A percentile compares a stretch with the other conserved stretches of the same genome.
phyloP scores from a whole-genome alignment of 345 rosid species.

The Gossypium ekmanianum region DNA sequence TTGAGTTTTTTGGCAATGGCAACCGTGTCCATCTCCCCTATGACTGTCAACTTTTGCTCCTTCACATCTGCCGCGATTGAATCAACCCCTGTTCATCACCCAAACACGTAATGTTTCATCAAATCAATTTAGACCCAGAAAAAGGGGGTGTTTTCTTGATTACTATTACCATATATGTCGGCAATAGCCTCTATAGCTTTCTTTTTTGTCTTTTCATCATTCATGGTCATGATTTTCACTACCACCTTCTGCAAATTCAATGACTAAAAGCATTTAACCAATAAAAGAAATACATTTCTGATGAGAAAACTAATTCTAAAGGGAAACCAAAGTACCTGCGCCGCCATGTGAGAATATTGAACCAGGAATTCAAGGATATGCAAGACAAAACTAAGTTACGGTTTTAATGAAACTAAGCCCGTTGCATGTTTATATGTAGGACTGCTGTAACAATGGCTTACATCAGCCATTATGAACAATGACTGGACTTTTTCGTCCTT shows the following conservation, averaged over 20 bases:
- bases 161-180: constrained; percentile 30
- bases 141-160: not conserved
- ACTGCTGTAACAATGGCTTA: not conserved
- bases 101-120: too few relatives aligned
- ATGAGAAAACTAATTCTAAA: not conserved
- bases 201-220: constrained; percentile 40
- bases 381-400: not conserved
- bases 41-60: constrained; percentile 13
- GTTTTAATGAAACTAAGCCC: not conserved
- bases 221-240: constrained; percentile 19
- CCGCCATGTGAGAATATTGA: constrained; percentile 1
- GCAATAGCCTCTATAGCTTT: constrained; percentile 45
- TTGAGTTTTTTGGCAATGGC: constrained; percentile 30
- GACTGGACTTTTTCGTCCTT: not conserved
- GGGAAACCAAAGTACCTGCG: constrained; percentile 6
- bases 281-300: not conserved
- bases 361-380: not conserved
- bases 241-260: constrained; percentile 31
- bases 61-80: constrained; percentile 29
- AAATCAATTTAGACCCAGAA: not conserved
- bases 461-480: constrained; percentile 7
- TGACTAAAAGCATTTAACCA: not conserved
- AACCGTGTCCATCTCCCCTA: constrained; percentile 30
- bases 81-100: constrained; percentile 30
- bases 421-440: not conserved